Evolutionary conservation across 805 yeast genomes (phyloP).

Genomic region (Soucietia sequanensis): DNA sequence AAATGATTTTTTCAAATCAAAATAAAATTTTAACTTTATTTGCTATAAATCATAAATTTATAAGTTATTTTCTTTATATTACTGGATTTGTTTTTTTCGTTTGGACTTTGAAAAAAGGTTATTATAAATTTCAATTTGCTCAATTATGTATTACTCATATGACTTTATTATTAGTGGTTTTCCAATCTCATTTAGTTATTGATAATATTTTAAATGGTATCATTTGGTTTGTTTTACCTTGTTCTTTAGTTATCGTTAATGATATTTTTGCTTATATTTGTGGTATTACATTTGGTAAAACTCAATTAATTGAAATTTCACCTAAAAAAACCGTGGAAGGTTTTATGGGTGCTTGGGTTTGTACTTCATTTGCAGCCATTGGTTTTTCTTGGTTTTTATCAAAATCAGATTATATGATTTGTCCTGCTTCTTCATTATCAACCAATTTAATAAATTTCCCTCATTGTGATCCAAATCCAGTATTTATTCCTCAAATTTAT

Average conservation of each 20-base stretch:
- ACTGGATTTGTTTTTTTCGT: constrained; percentile 90
- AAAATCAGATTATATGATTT: constrained; percentile 71
- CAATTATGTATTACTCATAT: constrained; percentile 93
- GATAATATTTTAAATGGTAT: constrained; percentile 86
- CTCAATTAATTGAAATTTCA: constrained; percentile 88
- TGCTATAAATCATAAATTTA: constrained; percentile 76
- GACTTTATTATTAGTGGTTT: constrained; percentile 84
- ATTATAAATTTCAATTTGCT: constrained; percentile 87
- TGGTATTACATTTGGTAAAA: constrained; percentile 93
- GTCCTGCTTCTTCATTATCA: constrained; percentile 75
- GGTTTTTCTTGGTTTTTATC: constrained; percentile 63
- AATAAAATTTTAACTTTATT: constrained; percentile 54
- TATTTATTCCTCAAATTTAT: constrained; percentile 79
- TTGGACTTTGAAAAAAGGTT: constrained; percentile 83
- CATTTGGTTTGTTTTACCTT: constrained; percentile 93
- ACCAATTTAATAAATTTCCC: constrained; percentile 61
- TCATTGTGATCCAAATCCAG: constrained; percentile 82
- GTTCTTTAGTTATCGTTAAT: constrained; percentile 86
- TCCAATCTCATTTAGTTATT: constrained; percentile 91
- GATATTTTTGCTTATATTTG: constrained; percentile 96
- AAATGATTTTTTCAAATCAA: constrained; percentile 50
- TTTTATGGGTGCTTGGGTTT: constrained; percentile 95
- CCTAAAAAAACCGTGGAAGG: constrained; percentile 99
- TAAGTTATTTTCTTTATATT: constrained; percentile 80
- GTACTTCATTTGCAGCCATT: constrained; percentile 76